Evolutionary conservation across 2,329 filamentous ascomycete species (phyloP).

Genomic region (Pseudogymnoascus sp.): DNA sequence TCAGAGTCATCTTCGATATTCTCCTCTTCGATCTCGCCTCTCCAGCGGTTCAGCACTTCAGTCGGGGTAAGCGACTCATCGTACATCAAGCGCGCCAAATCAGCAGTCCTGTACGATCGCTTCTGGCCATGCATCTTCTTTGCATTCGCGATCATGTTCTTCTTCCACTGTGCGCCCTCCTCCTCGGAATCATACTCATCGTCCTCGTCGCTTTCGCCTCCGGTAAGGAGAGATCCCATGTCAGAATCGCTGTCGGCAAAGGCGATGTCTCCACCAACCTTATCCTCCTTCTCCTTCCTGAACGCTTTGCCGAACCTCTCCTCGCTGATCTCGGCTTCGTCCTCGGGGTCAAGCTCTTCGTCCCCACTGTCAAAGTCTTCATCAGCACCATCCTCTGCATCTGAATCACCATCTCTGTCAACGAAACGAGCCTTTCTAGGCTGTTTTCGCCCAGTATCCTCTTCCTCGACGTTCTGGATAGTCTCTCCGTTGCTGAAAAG

Average conservation of each 20-base stretch:
- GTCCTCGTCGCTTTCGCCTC: constrained; percentile 42
- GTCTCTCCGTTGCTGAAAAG: constrained; percentile 74
- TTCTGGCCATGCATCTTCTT: constrained; percentile 61
- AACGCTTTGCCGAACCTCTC: constrained; percentile 55
- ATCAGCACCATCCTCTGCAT: constrained; percentile 46
- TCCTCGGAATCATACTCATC: constrained; percentile 57
- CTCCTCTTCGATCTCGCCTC: constrained; percentile 52
- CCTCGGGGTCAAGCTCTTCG: constrained; percentile 41
- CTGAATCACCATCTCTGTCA: constrained; percentile 50
- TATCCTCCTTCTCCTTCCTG: constrained; percentile 43
- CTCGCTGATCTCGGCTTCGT: constrained; percentile 51
- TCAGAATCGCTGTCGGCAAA: constrained; percentile 98
- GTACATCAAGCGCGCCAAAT: constrained; percentile 84
- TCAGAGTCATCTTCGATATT: constrained; percentile 49
- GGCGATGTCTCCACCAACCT: constrained; percentile 62
- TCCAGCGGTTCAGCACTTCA: constrained; percentile 74
- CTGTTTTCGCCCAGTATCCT: constrained; percentile 55
- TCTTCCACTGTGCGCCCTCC: constrained; percentile 75
- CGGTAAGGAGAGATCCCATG: constrained; percentile 57
- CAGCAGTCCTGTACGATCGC: constrained; percentile 67
- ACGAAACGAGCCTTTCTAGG: constrained; percentile 51
- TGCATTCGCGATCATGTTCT: constrained; percentile 71
- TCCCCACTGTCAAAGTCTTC: constrained; percentile 49
- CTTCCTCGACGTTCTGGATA: constrained; percentile 51
- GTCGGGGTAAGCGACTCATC: constrained; percentile 67